Evolutionary conservation across 2,329 filamentous ascomycete genomes (phyloP), one percentile per base, ranked within the genome.

Genomic region (Neofusicoccum parvum): DNA sequence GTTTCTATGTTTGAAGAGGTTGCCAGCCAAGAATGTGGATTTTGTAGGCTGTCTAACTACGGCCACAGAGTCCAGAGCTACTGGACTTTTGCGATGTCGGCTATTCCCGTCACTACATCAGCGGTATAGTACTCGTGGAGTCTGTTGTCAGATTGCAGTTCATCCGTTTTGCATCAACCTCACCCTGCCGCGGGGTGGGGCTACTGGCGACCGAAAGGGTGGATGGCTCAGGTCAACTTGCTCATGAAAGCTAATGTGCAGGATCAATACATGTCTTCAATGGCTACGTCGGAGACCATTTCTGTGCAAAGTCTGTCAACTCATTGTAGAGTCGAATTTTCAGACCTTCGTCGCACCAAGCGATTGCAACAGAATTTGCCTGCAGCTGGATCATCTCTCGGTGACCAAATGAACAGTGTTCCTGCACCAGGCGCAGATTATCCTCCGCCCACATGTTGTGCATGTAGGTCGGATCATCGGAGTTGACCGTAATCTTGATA

Each of bases 391-490:
- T 73, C 74, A 85, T 81, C 0, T 85, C 81, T 1, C 17, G 45
- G 62, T 81, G 76, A 1, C 68, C 75, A 20, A 85, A 75, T 0
- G 65, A 66, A 64, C 81, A 81, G 54, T 80, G 79, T 3, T 72
- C 75, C 62, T 79, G 79, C 6, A 77, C 74, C 69, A 83, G 77
- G 58, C 80, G 73, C 75, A 85, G 72, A 62, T 83, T 83, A 11
- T 82, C 79, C 66, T 80, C 72, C 32, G 85, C 73, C 82, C 82
- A 85, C 41, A 81, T 79, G 65, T 84, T 76, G 65, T 83, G 80
- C 74, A 84, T 81, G 62, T 83, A 82, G 3, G 80, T 79, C 12
- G 82, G 82, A 67, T 84, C 82, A 68, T 84, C 82, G 62, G 80
- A 82, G 64, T 81, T 81, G 66, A 84, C 80, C 58, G 79, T 80